Evolutionary conservation across 2,329 filamentous ascomycete species (phyloP), one percentile per base, ranked within the genome.

Genomic region (Beauveria australis): DNA sequence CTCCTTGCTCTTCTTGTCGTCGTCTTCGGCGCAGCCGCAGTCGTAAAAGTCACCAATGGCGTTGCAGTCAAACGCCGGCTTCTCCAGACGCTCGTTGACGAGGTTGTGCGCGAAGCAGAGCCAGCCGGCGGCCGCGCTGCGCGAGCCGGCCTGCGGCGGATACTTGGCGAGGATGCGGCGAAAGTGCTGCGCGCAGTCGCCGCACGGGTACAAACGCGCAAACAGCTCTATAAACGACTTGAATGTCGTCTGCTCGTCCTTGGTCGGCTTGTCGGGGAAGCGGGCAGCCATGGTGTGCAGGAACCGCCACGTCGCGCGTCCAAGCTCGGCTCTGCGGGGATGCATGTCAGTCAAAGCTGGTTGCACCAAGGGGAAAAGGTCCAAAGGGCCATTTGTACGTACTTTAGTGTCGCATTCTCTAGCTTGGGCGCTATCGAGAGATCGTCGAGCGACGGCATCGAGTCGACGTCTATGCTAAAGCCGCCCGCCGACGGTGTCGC

Each of bases 331-430:
- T 70, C 81, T 84, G 67, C 8, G 26, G 33, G 26, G 47, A 5
- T 7, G 22, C 5, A 24, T 46, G 53, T 48, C 41, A 49, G 47
- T 26, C 1, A 18, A 18, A 18, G 19, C 22, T 49, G 7, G 47
- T 14, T 46, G 7, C 26, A 30, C n/a, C 9, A 6, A 2, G 16
- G 18, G 18, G 28, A 19, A 5, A 12, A 5, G 12, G 33, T 14
- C 10, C 5, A 37, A 16, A 16, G 33, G 14, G 33, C 4, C 33
- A 37, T 16, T 16, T 37, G 33, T 37, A 16, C 33, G 54, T 77
- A 88, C 86, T 93, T 94, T 59, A 85, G 78, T 7, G 90, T 94
- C 63, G 88, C 89, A 74, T 94, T 94, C 69, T 89, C 90, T 58
- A 94, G 78, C 74, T 91, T 92, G 1, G 89, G 87, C 55, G 89